Base-by-base conservation (phyloP, 805 yeast genomes). In the Wickerhamiella siamensis region DNA sequence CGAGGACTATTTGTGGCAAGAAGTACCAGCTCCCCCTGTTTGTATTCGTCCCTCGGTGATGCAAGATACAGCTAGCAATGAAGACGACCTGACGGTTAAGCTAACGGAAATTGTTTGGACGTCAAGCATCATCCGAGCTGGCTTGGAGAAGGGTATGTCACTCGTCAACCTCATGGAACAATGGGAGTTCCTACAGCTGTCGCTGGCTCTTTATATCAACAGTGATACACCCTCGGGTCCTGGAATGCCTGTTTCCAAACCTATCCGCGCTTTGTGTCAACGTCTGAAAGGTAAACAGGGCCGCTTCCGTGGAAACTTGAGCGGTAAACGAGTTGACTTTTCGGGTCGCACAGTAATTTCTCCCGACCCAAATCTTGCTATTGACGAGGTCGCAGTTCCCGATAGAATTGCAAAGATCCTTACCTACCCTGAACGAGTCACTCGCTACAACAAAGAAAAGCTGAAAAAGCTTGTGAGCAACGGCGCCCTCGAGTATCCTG, bases 321-420 rank as follows among this genome's bases (percentile, higher is more conserved):
- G 96, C 1, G 99, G 99, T 62, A 91, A 91, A 63, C 82, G 99
- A 68, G 99, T 91, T 20, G 99, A 91, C 62, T 91, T 91, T 58
- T 86, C 96, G 0, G 98, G 94, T 39, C 76, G 99, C 67, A 91
- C 98, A 0, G 99, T 91, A 52, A 91, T 91, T 56, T 88, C 97
- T 2, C 98, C 98, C 2, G 99, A 91, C 66, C 99, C 99, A 31
- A 91, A 91, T 59, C 66, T 91, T 52, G 70, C 80, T 22, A 83
- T 91, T 48, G 97, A 91, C 62, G 95, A 91, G 63, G 99, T 91
- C 33, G 98, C 98, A 1, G 97, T 91, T 20, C 99, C 99, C 5
- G 95, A 87, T 53, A 71, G 93, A 49, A 95, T 91, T 24, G 97
- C 97, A 15, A 91, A 87, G 62, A 82, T 91, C 18, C 69, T 91